Evolutionary conservation across 208 protist genomes (phyloP).

Genomic region (Trypanosoma congolense): DNA sequence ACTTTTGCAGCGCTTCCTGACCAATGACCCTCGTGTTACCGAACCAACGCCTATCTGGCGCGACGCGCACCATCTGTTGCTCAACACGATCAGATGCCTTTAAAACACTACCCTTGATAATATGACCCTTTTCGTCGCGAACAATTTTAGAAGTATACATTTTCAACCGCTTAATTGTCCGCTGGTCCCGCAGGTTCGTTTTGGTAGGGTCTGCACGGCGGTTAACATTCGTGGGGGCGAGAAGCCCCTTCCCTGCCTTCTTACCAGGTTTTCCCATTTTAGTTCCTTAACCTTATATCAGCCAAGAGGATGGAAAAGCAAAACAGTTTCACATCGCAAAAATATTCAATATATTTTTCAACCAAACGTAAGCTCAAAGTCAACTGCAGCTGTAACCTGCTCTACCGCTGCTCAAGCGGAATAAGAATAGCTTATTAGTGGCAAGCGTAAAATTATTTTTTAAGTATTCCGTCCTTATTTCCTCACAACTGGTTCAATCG

Average conservation of each 20-base stretch:
- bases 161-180: slow-evolving; percentile 84
- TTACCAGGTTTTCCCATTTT: slow-evolving; percentile 88
- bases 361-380: too few species aligned
- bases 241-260: slow-evolving; percentile 81
- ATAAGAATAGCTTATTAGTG: slow-evolving; percentile 10
- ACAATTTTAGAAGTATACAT: slow-evolving; percentile 89
- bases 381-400: too few species aligned
- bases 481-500: slow-evolving; percentile 30
- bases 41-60: slow-evolving; percentile 96
- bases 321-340: neutral
- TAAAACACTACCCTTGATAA: slow-evolving; percentile 87
- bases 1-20: slow-evolving; percentile 94
- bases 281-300: too few species aligned
- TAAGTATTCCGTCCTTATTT: slow-evolving; percentile 24
- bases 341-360: neutral
- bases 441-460: slow-evolving; percentile 12
- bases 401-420: too few species aligned
- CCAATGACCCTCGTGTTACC: slow-evolving; percentile 96
- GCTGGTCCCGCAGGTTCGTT: slow-evolving; percentile 75
- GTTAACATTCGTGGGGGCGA: slow-evolving; percentile 84
- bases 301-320: neutral
- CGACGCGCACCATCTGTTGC: slow-evolving; percentile 89
- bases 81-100: slow-evolving; percentile 81
- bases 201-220: slow-evolving; percentile 74
- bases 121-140: slow-evolving; percentile 89